A percentile compares a stretch with the other conserved stretches of the same genome.
Conservation (phyloP, 352 stramenopile genomes). For the Phytophthora sp. region DNA sequence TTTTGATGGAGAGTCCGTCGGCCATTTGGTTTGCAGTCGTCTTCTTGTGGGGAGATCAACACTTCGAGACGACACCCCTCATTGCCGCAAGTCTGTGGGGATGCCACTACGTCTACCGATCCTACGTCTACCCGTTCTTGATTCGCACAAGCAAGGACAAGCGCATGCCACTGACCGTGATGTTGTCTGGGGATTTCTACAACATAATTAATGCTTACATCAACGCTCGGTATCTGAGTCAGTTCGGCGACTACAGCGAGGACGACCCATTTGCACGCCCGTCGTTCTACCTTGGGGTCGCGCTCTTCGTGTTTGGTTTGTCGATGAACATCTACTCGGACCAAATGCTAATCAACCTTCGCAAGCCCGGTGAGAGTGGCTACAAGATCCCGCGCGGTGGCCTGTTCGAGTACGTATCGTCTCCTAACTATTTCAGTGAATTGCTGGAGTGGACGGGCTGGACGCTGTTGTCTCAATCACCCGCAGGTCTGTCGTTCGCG, state of each 20-base stretch:
- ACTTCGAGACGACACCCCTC: constrained; percentile 44
- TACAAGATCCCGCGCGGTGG: constrained; percentile 68
- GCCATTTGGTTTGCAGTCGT: constrained; percentile 65
- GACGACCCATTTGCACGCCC: constrained; percentile 41
- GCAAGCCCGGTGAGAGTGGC: constrained; percentile 55
- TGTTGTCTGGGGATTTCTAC: constrained; percentile 62
- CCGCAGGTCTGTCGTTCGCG: constrained; percentile 53
- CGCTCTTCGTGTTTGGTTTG: constrained; percentile 59
- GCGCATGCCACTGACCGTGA: constrained; percentile 64
- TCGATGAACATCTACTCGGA: constrained; percentile 74
- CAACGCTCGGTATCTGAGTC: constrained; percentile 68
- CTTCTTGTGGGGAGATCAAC: constrained; percentile 51
- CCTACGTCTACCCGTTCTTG: constrained; percentile 76
- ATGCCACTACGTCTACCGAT: constrained; percentile 72
- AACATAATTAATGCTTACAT: constrained; percentile 79
- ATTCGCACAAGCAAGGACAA: constrained; percentile 60
- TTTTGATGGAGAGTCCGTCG: constrained; percentile 77
- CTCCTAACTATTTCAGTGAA: constrained; percentile 80
- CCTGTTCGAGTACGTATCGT: constrained; percentile 75
- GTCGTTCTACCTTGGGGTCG: constrained; percentile 61
- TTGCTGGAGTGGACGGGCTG: constrained; percentile 80
- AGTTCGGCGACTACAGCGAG: constrained; percentile 59
- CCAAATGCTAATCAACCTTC: constrained; percentile 71
- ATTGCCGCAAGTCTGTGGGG: constrained; percentile 63
- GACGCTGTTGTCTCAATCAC: constrained; percentile 63